Percentiles rank a stretch among this genome's conserved stretches.
These are phyloP conservation scores for Amborella trichopoda DNA, from an alignment of 164 flowering plant species.

Conservation along the genomic window DNA sequence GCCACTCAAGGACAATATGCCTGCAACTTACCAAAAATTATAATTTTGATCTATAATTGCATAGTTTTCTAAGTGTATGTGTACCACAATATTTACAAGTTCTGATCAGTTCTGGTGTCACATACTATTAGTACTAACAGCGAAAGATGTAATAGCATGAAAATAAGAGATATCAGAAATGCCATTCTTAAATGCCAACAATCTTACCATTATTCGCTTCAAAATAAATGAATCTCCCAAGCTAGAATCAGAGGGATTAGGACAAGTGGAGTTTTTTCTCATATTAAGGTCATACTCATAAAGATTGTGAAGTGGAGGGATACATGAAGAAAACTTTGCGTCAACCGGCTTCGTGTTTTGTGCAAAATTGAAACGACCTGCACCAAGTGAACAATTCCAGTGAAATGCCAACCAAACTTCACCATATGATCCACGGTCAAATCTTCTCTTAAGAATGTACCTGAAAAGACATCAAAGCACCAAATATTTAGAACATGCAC, in stretches of 20 bases:
- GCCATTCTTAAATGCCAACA: neutral
- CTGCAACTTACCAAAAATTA: too few relatives aligned
- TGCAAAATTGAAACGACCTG: slow-evolving; percentile 16
- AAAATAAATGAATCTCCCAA: slow-evolving; percentile 51
- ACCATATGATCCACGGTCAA: slow-evolving; percentile 92
- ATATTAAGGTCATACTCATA: slow-evolving; percentile 8
- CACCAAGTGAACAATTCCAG: slow-evolving; percentile 58
- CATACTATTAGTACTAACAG: too few relatives aligned
- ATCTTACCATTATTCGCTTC: slow-evolving; percentile 86
- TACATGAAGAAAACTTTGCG: too few relatives aligned
- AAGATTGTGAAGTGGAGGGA: slow-evolving; percentile 10
- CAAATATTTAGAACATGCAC: neutral
- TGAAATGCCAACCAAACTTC: slow-evolving; percentile 96
- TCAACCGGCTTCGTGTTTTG: too few relatives aligned
- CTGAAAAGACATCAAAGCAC: slow-evolving; percentile 21
- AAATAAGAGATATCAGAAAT: too few relatives aligned
- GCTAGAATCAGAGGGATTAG: slow-evolving; percentile 16
- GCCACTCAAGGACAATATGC: too few relatives aligned
- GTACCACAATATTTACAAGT: too few relatives aligned
- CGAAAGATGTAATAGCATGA: too few relatives aligned
- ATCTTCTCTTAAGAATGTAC: slow-evolving; percentile 69
- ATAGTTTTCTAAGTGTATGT: too few relatives aligned
- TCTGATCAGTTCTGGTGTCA: too few relatives aligned
- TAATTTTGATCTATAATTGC: too few relatives aligned
- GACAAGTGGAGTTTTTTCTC: slow-evolving; percentile 20